Percentiles rank a stretch among this genome's conserved stretches.
Evolutionary conservation across 352 stramenopile species (phyloP).

Genomic region (Pythium brassicae): DNA sequence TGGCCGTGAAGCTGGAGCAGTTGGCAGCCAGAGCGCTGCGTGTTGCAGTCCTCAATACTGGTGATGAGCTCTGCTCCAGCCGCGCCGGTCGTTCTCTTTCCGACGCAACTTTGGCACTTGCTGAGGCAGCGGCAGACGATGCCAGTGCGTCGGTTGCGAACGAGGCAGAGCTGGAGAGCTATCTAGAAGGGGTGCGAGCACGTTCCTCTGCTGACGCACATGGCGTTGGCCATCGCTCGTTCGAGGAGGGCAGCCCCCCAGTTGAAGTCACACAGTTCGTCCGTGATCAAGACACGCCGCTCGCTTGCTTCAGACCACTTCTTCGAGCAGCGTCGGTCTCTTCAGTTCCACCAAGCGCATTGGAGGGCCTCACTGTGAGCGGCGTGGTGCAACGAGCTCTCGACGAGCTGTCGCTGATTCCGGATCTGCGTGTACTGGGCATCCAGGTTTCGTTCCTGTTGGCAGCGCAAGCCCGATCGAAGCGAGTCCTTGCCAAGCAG

Average conservation of each 20-base stretch:
- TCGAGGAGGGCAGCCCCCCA: background rate
- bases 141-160: background rate
- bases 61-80: background rate
- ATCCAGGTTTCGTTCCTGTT: conserved; percentile 31
- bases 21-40: background rate
- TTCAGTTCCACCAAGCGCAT: background rate
- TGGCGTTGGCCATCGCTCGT: no score
- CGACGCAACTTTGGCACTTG: no score
- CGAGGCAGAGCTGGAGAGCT: conserved; percentile 8
- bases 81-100: background rate
- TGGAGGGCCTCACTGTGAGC: background rate
- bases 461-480: conserved; percentile 18
- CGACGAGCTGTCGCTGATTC: conserved; percentile 18
- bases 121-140: background rate
- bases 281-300: background rate
- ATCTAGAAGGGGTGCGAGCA: background rate
- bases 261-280: background rate
- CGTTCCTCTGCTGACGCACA: background rate
- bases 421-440: conserved; percentile 11
- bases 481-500: conserved; percentile 9
- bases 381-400: conserved; percentile 17
- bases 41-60: background rate
- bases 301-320: conserved; percentile 1
- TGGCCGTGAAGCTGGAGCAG: background rate
- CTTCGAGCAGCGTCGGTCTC: background rate